Percentiles rank a stretch among this genome's conserved stretches.
These are phyloP conservation scores for Diaporthe longicolla DNA, from an alignment of 2,329 filamentous ascomycete genomes.

Conservation along the genomic window DNA sequence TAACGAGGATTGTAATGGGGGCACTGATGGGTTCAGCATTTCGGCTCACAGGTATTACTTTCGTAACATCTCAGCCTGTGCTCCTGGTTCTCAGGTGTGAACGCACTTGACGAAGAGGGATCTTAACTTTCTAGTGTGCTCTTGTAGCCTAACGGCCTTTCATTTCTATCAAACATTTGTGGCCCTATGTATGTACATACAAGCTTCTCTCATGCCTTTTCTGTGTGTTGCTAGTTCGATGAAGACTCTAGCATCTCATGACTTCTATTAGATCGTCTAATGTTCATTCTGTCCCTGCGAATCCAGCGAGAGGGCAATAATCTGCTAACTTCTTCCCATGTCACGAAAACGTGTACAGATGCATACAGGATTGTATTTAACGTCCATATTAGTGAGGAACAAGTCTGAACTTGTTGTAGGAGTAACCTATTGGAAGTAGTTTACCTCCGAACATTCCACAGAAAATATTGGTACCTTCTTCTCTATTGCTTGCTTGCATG, in stretches of 20 bases:
- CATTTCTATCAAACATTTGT: not conserved
- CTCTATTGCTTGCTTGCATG: not conserved
- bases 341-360: not conserved
- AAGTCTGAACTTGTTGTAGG: not conserved
- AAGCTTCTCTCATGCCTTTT: not conserved
- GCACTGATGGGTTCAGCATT: conserved; percentile 59
- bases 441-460: not conserved
- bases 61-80: conserved; percentile 59
- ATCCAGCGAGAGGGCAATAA: not conserved
- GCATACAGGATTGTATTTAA: not conserved
- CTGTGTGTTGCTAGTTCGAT: too few relatives aligned
- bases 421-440: too few relatives aligned
- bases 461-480: too few relatives aligned
- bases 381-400: not conserved
- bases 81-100: conserved; percentile 38
- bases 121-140: not conserved
- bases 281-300: not conserved
- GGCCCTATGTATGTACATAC: not conserved
- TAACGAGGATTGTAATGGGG: conserved; percentile 65
- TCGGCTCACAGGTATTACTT: conserved; percentile 66
- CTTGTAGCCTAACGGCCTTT: not conserved
- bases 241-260: not conserved
- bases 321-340: not conserved
- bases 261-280: not conserved
- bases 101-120: not conserved